phyloP scores from a whole-genome alignment of 495 filamentous ascomycete genomes.

The Daldinia loculata region DNA sequence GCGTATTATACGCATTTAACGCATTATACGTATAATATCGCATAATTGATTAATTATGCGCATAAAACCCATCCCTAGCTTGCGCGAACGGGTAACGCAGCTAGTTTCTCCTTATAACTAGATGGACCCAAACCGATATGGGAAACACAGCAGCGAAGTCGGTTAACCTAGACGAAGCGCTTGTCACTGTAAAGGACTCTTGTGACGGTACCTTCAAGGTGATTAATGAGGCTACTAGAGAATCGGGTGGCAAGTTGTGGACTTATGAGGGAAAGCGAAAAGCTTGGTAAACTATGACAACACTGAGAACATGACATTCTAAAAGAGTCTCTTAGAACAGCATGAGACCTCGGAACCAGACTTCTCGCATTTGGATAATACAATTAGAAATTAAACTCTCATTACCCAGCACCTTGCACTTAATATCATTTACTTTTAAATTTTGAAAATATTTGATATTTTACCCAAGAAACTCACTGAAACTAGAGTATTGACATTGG shows the following conservation, averaged over 20 bases:
- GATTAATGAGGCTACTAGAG: background rate
- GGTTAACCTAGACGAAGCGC: background rate
- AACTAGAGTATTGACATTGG: too few species aligned
- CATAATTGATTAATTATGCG: too few species aligned
- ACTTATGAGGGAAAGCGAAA: background rate
- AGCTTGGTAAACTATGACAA: background rate
- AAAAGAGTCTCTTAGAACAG: background rate
- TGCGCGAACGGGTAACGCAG: too few species aligned
- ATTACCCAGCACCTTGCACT: too few species aligned
- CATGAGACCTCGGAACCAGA: background rate
- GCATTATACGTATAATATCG: too few species aligned
- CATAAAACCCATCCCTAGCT: too few species aligned
- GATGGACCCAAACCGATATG: conserved; percentile 4
- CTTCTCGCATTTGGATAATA: background rate
- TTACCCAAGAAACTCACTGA: too few species aligned
- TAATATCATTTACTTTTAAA: too few species aligned
- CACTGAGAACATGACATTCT: background rate
- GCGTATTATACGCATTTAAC: too few species aligned
- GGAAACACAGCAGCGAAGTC: background rate
- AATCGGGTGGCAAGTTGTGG: conserved; percentile 1
- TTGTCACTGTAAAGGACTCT: background rate
- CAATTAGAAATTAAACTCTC: too few species aligned
- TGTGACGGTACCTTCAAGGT: conserved; percentile 4
- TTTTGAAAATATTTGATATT: too few species aligned
- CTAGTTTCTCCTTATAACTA: background rate